Base-by-base conservation (phyloP, 176 grass and related monocot species). In the Calamus simplicifolius region DNA sequence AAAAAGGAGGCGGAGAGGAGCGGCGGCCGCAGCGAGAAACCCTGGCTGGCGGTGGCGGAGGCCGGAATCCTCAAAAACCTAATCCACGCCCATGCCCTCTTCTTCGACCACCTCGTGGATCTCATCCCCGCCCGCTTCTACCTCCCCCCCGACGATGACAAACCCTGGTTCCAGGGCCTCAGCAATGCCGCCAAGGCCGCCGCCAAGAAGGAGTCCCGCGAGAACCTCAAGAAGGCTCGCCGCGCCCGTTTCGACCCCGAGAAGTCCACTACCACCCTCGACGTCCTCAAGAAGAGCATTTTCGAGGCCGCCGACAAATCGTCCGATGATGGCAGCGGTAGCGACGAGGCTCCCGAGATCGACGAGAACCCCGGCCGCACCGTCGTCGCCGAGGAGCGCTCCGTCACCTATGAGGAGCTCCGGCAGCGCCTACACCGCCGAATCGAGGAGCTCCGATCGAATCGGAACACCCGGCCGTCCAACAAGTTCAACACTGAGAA, bases 351-450 rank as follows among this genome's bases (percentile, higher is more conserved):
- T 38, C 35, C 35, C 2, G 35, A 8, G 35, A 38, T 38, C 12
- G 54, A 51, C 66, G 63, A 5, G 82, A 75, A n/a, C 18, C 52
- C 18, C 18, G 54, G 29, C 18, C 29, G 18, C 16, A 50, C 50
- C 8, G 63, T 80, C 7, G 62, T 78, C 7, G 64, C 69, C 0
- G 81, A 85, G n/a, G 78, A 88, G 13, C 62, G 66, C 2, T 77
- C 87, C 3, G 71, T 91, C 69, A 97, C 92, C 15, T 88, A 91
- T n/a, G 84, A 91, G 61, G 93, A 88, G 78, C 67, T 97, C 29
- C 69, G 23, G 1, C 75, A 85, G 7, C 78, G 87, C 23, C 83
- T 91, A 13, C 72, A 66, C 0, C 71, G 48, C 29, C 77, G 78
- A 26, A 91, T 97, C 4, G 70, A 27, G 0, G 87, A 91, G 69